Evolutionary conservation across 83 land plant species (phyloP).

Genomic region (Diphasiastrum complanatum): DNA sequence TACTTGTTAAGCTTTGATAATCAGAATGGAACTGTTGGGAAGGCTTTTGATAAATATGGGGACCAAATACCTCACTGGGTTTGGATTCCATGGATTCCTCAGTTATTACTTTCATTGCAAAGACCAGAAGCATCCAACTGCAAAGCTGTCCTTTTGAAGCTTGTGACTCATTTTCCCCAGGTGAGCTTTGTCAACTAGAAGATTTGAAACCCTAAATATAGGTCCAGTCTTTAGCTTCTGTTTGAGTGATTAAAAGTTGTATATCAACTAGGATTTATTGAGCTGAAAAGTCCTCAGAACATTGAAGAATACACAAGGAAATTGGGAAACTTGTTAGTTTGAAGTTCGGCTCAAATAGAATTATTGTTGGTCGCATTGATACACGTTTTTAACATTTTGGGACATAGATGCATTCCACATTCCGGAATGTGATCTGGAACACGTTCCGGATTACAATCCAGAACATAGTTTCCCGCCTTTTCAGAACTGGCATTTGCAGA

Average conservation of each 20-base stretch:
- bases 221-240: neutral
- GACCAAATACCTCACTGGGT: conserved; percentile 98
- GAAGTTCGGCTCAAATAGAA: no score
- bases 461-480: no score
- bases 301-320: no score
- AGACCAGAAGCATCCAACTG: conserved; percentile 92
- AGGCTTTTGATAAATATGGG: conserved; percentile 77
- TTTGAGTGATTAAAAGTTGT: conserved; percentile 10
- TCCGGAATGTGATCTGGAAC: no score
- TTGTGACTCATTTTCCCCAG: conserved; percentile 95
- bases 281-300: no score
- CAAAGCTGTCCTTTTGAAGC: conserved; percentile 83
- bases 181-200: conserved; percentile 25
- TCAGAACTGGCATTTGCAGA: no score
- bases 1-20: conserved; percentile 95
- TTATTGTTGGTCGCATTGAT: no score
- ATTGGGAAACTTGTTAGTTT: no score
- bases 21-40: conserved; percentile 80
- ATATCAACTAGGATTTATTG: no score
- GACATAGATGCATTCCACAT: no score
- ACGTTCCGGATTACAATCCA: no score
- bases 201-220: neutral
- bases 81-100: conserved; percentile 99
- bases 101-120: conserved; percentile 86
- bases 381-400: no score